Base-by-base conservation (phyloP, 164 flowering plant species). In the Warburgia ugandensis region DNA sequence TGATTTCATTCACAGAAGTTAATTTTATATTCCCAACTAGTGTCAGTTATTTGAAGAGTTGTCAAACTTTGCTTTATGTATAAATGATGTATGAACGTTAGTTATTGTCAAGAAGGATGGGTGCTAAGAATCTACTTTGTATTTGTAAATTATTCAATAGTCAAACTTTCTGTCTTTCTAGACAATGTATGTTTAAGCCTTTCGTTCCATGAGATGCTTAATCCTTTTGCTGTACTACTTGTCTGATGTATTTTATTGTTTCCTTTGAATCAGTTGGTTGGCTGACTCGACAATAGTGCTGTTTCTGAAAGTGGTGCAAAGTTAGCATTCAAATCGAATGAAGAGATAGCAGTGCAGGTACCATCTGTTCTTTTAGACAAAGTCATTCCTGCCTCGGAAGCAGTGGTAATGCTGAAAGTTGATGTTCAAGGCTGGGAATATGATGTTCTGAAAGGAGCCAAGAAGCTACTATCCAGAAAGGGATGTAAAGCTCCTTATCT, bases 361-460 rank as follows among this genome's bases (percentile, higher is more conserved):
- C 72, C 63, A 49, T 62, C 98, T 31, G 64, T 87, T 23, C 96
- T 90, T 29, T 81, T 91, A 26, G 92, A 91, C 58, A 75, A 83
- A 21, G 73, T 91, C n/a, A 73, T 91, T 43, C 70, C 74, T 16
- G 92, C 81, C 12, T 60, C 86, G 6, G 83, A 75, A 40, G 70
- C 59, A 6, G 88, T 91, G 45, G 59, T 83, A 20, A 63, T 91
- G 58, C 61, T 91, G 35, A 91, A 91, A 61, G 83, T 91, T 21
- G 98, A 91, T 63, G 98, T 91, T 63, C 98, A 91, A 55, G 98
- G 98, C 16, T 91, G 98, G 98, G 98, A 87, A 64, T 70, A 77
- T 61, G 96, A 87, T 50, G 98, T 91, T 1, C 58, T 91, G 29
- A 87, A 70, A 63, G 98, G 98, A 31, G 95, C 98, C 5, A 47